Percentiles rank a stretch among this genome's conserved stretches.
Conservation (phyloP, 169 alveolate genomes). For the Toxoplasma gondii region DNA sequence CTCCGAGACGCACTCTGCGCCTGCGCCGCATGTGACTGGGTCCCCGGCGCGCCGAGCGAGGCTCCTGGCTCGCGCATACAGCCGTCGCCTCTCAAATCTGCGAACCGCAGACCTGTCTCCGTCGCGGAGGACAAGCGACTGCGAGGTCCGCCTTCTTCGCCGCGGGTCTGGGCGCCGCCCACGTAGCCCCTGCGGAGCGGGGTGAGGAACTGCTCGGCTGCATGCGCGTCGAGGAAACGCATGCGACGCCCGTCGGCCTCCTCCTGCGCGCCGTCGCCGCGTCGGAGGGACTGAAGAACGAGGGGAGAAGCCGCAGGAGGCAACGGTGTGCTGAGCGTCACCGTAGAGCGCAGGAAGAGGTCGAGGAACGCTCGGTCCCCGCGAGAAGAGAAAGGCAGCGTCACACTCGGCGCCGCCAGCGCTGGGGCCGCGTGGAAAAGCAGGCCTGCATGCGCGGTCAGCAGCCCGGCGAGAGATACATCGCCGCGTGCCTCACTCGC, state of each 20-base stretch:
- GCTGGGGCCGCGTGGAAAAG: neutral
- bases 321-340: neutral
- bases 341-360: neutral
- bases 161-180: neutral
- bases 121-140: neutral
- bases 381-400: neutral
- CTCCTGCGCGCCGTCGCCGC: neutral
- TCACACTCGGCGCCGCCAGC: neutral
- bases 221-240: neutral
- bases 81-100: neutral
- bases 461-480: neutral
- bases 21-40: neutral
- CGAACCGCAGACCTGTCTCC: too few species aligned
- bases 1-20: neutral
- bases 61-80: neutral
- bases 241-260: neutral
- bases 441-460: neutral
- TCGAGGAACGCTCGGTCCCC: neutral
- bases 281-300: neutral
- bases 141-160: neutral
- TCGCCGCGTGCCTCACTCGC: neutral
- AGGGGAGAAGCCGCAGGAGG: neutral
- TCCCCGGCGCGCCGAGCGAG: neutral
- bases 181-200: conserved; percentile 1
- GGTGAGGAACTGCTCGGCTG: neutral